These are phyloP conservation scores for Colletotrichum sp. DNA, from an alignment of 2,329 filamentous ascomycete species.

Conservation along the genomic window DNA sequence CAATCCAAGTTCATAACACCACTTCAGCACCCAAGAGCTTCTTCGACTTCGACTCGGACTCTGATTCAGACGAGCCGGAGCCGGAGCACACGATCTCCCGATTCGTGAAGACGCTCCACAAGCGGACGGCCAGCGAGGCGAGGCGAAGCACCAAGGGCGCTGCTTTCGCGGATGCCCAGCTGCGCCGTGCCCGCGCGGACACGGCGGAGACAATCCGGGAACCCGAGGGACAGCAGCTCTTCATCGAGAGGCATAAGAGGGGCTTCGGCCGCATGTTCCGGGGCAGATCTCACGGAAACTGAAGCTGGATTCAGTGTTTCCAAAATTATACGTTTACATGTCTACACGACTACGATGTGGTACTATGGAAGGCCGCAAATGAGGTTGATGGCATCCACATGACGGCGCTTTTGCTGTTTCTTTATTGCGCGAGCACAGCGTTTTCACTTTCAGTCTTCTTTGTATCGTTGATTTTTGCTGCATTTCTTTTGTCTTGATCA, in stretches of 20 bases:
- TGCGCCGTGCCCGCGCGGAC: conserved; percentile 14
- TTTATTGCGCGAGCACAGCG: neutral
- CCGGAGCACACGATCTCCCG: conserved; percentile 15
- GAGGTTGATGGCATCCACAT: neutral
- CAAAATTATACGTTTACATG: neutral
- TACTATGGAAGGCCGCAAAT: neutral
- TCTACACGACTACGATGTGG: neutral
- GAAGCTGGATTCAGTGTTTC: neutral
- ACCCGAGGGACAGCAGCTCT: conserved; percentile 8
- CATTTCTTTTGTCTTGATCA: neutral
- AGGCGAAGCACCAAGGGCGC: conserved; percentile 12
- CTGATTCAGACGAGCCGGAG: conserved; percentile 15
- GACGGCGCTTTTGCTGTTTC: neutral
- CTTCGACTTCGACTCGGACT: conserved; percentile 24
- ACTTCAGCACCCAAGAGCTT: conserved; percentile 11
- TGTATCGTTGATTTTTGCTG: neutral
- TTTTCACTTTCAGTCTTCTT: neutral
- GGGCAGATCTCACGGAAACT: neutral
- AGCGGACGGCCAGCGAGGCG: conserved; percentile 14
- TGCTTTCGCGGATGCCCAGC: conserved; percentile 14
- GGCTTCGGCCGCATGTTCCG: conserved; percentile 24
- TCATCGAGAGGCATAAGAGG: conserved; percentile 10
- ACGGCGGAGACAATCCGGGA: conserved; percentile 7
- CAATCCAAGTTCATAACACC: neutral
- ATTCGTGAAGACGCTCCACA: conserved; percentile 21